Percentiles rank a stretch among this genome's conserved stretches.
phyloP scores from a whole-genome alignment of 345 rosid species.

The Stellera chamaejasme region DNA sequence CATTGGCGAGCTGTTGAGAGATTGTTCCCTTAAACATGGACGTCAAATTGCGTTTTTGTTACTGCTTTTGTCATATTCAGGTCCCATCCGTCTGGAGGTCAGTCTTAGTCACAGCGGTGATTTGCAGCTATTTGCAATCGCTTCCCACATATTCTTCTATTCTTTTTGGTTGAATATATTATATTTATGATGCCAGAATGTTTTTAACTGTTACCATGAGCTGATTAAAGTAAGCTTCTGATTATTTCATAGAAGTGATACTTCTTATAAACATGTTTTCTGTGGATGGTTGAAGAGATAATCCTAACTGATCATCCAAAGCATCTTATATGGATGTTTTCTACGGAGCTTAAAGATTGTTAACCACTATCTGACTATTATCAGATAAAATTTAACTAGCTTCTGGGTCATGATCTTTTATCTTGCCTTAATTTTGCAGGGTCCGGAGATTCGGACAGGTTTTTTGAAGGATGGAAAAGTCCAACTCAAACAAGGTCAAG shows the following conservation, averaged over 20 bases:
- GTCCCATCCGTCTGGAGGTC: too few relatives aligned
- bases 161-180: neutral
- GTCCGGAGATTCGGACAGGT: constrained; percentile 83
- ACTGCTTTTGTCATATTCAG: too few relatives aligned
- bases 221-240: neutral
- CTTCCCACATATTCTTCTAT: too few relatives aligned
- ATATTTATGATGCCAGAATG: neutral
- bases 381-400: too few relatives aligned
- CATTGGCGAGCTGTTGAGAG: too few relatives aligned
- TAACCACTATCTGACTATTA: too few relatives aligned
- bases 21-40: too few relatives aligned
- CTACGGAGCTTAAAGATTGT: neutral
- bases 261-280: neutral
- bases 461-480: constrained; percentile 61
- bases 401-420: too few relatives aligned
- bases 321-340: neutral
- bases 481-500: constrained; percentile 69
- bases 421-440: constrained; percentile 28
- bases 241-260: neutral
- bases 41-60: too few relatives aligned
- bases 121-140: too few relatives aligned
- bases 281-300: neutral
- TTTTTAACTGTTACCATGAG: neutral
- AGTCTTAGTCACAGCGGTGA: too few relatives aligned
- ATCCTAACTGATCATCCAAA: neutral